phyloP scores from a whole-genome alignment of 352 stramenopile species.

The Nothophytophthora sp. region DNA sequence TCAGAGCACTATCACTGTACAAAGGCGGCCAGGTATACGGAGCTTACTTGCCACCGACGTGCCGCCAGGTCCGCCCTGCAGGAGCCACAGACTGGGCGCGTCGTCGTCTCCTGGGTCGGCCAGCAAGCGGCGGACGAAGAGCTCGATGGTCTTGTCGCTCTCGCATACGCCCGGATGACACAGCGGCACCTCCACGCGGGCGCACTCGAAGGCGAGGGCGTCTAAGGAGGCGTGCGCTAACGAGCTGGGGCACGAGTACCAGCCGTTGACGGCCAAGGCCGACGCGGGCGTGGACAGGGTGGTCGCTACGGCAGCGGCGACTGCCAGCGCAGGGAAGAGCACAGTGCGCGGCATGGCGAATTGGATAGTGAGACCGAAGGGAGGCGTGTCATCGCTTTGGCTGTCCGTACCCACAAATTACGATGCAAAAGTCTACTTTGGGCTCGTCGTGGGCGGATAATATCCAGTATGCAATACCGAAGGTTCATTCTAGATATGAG shows the following conservation, averaged over 20 bases:
- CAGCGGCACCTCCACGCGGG: constrained; percentile 33
- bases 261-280: constrained; percentile 36
- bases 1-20: constrained; percentile 3
- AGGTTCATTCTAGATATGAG: too few species aligned
- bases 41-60: constrained; percentile 35
- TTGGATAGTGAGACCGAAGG: too few species aligned
- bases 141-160: constrained; percentile 31
- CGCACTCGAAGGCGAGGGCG: constrained; percentile 41
- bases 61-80: constrained; percentile 44
- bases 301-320: too few species aligned
- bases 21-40: not conserved
- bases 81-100: constrained; percentile 38
- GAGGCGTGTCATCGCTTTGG: too few species aligned
- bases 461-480: too few species aligned
- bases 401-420: too few species aligned
- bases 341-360: too few species aligned
- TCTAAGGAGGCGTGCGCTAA: constrained; percentile 1
- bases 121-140: constrained; percentile 50
- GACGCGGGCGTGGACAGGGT: too few species aligned
- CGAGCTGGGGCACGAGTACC: constrained; percentile 38
- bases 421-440: too few species aligned
- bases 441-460: too few species aligned
- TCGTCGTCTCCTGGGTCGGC: constrained; percentile 6
- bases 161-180: constrained; percentile 42
- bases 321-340: too few species aligned